Percentiles rank a stretch among this genome's conserved stretches.
These are phyloP conservation scores for Penicillium psychrofluorescens DNA, from an alignment of 495 filamentous ascomycete species.

Conservation along the genomic window DNA sequence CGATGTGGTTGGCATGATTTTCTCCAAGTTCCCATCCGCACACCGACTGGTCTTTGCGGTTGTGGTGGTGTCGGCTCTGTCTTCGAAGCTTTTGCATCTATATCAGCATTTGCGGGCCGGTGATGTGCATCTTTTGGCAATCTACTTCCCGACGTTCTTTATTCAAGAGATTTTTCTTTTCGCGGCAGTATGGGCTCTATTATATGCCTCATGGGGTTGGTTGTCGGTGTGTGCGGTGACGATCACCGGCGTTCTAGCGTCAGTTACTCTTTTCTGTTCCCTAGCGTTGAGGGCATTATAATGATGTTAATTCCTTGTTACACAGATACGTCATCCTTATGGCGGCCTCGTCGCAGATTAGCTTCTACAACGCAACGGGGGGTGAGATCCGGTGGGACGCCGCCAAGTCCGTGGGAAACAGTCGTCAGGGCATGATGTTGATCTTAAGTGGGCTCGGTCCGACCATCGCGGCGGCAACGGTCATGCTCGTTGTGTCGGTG, in stretches of 20 bases:
- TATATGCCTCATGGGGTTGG: conserved; percentile 6
- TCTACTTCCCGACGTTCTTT: conserved; percentile 18
- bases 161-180: conserved; percentile 9
- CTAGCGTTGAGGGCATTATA: neutral
- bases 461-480: conserved; percentile 3
- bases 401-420: conserved; percentile 11
- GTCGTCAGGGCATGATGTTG: conserved; percentile 13
- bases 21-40: neutral
- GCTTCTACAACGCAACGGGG: conserved; percentile 15
- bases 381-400: conserved; percentile 18
- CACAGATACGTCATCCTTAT: conserved; percentile 5
- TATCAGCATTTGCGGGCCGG: conserved; percentile 8
- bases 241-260: conserved; percentile 3
- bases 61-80: conserved; percentile 9
- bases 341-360: conserved; percentile 14
- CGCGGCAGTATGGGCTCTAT: conserved; percentile 8
- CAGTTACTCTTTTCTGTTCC: neutral
- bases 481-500: conserved; percentile 4
- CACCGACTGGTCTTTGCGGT: conserved; percentile 11
- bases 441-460: conserved; percentile 14
- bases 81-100: conserved; percentile 12
- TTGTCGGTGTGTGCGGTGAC: conserved; percentile 1
- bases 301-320: neutral
- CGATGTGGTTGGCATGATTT: too few relatives aligned
- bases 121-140: conserved; percentile 2